These are phyloP conservation scores for Datisca glomerata DNA, from an alignment of 306 rosid genomes.

Conservation along the genomic window DNA sequence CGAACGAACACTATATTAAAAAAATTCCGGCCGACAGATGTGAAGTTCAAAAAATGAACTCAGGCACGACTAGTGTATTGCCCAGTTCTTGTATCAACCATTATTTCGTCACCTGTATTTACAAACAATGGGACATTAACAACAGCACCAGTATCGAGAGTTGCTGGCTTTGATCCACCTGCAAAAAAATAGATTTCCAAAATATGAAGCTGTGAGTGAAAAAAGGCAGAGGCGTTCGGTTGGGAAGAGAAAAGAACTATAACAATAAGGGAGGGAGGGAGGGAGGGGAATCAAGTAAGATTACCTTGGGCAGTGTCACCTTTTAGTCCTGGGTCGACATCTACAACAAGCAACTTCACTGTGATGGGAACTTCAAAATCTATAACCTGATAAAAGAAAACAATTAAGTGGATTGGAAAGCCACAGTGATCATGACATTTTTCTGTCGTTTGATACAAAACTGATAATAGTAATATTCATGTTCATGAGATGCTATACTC, in stretches of 20 bases:
- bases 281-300: no score
- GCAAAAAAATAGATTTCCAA: slow-evolving; percentile 16
- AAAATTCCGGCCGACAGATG: no score
- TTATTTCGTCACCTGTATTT: slow-evolving; percentile 58
- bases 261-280: no score
- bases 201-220: background rate
- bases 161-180: slow-evolving; percentile 96
- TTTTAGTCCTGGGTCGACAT: slow-evolving; percentile 78
- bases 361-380: slow-evolving; percentile 70
- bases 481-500: no score
- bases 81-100: slow-evolving; percentile 86
- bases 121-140: slow-evolving; percentile 82
- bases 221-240: no score
- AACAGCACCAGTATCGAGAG: slow-evolving; percentile 77
- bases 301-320: slow-evolving; percentile 88
- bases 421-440: background rate
- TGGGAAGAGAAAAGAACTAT: slow-evolving; percentile 5
- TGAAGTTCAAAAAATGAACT: slow-evolving; percentile 10
- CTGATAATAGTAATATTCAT: no score
- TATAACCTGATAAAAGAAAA: slow-evolving; percentile 45
- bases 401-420: background rate
- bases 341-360: slow-evolving; percentile 43
- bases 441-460: slow-evolving; percentile 8
- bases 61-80: slow-evolving; percentile 85
- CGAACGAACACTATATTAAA: no score